phyloP scores from a whole-genome alignment of 257 asterid species.

The Penstemon davidsonii region DNA sequence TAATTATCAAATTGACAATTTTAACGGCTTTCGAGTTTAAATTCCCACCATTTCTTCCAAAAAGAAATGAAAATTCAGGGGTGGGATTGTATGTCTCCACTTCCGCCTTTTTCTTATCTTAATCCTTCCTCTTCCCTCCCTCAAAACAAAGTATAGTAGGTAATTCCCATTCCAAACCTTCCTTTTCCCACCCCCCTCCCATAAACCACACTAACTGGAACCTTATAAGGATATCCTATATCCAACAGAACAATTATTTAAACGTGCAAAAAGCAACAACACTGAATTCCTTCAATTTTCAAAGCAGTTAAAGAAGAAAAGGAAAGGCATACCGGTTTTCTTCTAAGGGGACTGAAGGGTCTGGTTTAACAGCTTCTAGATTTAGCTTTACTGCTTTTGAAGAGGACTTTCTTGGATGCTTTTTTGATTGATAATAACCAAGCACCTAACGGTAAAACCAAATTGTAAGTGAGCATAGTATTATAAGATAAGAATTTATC shows the following conservation, averaged over 20 bases:
- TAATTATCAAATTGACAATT: too few species aligned
- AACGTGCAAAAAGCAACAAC: slow-evolving; percentile 21
- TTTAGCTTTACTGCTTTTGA: slow-evolving; percentile 81
- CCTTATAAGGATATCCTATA: slow-evolving; percentile 5
- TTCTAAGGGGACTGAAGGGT: slow-evolving; percentile 80
- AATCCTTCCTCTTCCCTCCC: too few species aligned
- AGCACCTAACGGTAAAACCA: slow-evolving; percentile 56
- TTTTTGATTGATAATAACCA: slow-evolving; percentile 74
- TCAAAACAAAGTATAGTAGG: too few species aligned
- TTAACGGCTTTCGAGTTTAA: too few species aligned
- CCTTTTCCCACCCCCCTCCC: background rate
- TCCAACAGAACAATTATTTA: background rate
- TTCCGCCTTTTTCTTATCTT: too few species aligned
- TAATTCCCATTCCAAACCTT: slow-evolving; percentile 1
- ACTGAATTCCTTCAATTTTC: slow-evolving; percentile 15
- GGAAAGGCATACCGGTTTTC: slow-evolving; percentile 66
- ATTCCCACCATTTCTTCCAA: too few species aligned
- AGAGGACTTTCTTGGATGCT: slow-evolving; percentile 68
- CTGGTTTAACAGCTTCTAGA: slow-evolving; percentile 85
- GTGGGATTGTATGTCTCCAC: too few species aligned
- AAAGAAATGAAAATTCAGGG: too few species aligned
- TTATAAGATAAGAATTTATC: background rate
- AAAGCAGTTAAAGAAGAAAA: slow-evolving; percentile 13
- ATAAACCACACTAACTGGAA: background rate
- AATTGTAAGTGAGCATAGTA: slow-evolving; percentile 24